These are phyloP conservation scores for Cnidoscolus chayamansa DNA, from an alignment of 441 rosid genomes.

Conservation along the genomic window DNA sequence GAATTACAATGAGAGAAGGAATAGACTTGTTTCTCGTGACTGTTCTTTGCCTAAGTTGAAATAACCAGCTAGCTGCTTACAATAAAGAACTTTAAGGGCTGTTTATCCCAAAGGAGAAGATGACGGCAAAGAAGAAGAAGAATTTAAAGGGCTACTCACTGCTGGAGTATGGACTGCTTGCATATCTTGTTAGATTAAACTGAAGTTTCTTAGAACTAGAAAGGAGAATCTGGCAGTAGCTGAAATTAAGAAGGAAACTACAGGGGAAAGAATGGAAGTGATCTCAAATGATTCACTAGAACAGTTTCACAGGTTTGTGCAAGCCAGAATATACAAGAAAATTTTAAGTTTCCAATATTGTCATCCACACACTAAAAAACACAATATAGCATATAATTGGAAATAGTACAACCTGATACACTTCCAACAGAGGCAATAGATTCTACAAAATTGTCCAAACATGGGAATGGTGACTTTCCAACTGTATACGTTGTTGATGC, in stretches of 20 bases:
- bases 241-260: background rate
- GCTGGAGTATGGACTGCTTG: background rate
- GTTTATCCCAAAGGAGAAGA: too few relatives aligned
- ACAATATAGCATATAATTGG: background rate
- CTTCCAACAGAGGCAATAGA: conserved; percentile 64
- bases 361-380: background rate
- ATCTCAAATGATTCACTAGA: background rate
- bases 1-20: background rate
- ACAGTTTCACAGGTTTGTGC: conserved; percentile 8
- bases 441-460: conserved; percentile 72
- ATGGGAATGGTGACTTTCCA: conserved; percentile 86
- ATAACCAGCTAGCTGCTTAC: background rate
- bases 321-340: background rate
- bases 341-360: background rate
- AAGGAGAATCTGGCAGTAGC: conserved; percentile 7
- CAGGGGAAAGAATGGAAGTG: background rate
- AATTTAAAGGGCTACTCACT: too few relatives aligned
- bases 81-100: background rate
- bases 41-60: background rate
- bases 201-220: conserved; percentile 2
- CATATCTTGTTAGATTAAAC: conserved; percentile 5
- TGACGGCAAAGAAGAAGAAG: too few relatives aligned
- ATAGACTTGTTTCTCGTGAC: background rate
- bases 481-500: conserved; percentile 41
- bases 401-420: conserved; percentile 53